Percentiles rank a stretch among this genome's conserved stretches.
Conservation (phyloP, 2,329 filamentous ascomycete genomes). For the Westerdykella aurantiaca region DNA sequence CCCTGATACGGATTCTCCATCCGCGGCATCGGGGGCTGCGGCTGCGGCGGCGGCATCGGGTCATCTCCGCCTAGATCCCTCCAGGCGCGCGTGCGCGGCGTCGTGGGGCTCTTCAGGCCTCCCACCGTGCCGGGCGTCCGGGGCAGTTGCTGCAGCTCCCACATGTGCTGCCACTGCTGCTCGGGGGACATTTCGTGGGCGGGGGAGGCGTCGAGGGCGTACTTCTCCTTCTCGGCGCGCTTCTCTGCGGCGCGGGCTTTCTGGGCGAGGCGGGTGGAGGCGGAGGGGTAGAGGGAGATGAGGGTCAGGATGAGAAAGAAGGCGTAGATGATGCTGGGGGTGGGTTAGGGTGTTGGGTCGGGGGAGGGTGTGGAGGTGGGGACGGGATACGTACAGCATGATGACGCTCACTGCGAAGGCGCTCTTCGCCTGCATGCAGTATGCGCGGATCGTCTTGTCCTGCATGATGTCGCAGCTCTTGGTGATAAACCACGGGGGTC, state of each 20-base stretch:
- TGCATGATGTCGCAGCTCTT: conserved; percentile 61
- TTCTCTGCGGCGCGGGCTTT: conserved; percentile 25
- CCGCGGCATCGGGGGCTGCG: not conserved
- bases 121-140: conserved; percentile 29
- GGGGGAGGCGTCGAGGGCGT: conserved; percentile 13
- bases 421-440: conserved; percentile 64
- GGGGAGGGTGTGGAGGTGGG: not conserved
- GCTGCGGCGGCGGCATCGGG: not conserved
- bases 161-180: conserved; percentile 40
- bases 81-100: conserved; percentile 33
- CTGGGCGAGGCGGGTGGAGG: conserved; percentile 19
- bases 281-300: conserved; percentile 49
- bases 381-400: conserved; percentile 56
- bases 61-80: conserved; percentile 1
- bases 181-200: conserved; percentile 32
- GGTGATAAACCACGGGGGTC: conserved; percentile 68
- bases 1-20: conserved; percentile 1
- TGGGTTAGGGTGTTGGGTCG: conserved; percentile 2
- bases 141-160: conserved; percentile 37
- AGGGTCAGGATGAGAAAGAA: conserved; percentile 55
- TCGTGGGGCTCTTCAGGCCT: conserved; percentile 27
- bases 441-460: conserved; percentile 48
- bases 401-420: conserved; percentile 59
- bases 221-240: conserved; percentile 34
- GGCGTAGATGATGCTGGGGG: conserved; percentile 53